Evolutionary conservation across 2,329 filamentous ascomycete genomes (phyloP), one percentile per base, ranked within the genome.

Genomic region (Fusarium musae): DNA sequence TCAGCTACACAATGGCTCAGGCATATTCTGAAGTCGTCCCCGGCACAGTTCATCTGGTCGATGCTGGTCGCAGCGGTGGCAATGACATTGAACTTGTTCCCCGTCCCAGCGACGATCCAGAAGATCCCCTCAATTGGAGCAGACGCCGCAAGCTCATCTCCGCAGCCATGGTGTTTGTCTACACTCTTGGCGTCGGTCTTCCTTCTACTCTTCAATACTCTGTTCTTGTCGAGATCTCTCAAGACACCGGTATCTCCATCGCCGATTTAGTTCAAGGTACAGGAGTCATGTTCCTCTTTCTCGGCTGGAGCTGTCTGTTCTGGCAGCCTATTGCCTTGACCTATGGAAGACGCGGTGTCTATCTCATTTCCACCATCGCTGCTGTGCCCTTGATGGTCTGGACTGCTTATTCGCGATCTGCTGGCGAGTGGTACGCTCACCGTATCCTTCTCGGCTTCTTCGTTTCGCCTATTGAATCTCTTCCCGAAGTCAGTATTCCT

Each of bases 1-100:
- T 26, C 7, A 10, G 13, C 9, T 4, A n/a, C n/a, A 4, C 4
- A 1, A 54, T 53, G 57, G n/a, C 34, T 40, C 30, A 40, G 39
- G 30, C 23, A 19, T 58, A 53, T 9, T 54, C 57, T 13, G 57
- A 59, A 26, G 46, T 54, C 15, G 46, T 59, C 4, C 57, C 57
- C 1, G 57, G 57, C 26, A 59, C 57, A 3, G 47, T 59, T 12
- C 47, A 54, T 12, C 46, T 59, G 5, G 46, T 53, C 46, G 46
- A 59, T 6, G 34, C 57, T 9, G 57, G 47, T 13, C 57, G 54
- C 54, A 26, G 28, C 2, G 19, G 12, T 6, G 44, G 57, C 46
- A 34, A 59, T 19, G 57, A 40, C 21, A 61, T 63, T 23, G 61
- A 61, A 23, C 61, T 63, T 17, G 56, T 61, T 8, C 61, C 61